Base-by-base conservation (phyloP, 2,329 filamentous ascomycete species). In the Leptoxyphium fumago region DNA sequence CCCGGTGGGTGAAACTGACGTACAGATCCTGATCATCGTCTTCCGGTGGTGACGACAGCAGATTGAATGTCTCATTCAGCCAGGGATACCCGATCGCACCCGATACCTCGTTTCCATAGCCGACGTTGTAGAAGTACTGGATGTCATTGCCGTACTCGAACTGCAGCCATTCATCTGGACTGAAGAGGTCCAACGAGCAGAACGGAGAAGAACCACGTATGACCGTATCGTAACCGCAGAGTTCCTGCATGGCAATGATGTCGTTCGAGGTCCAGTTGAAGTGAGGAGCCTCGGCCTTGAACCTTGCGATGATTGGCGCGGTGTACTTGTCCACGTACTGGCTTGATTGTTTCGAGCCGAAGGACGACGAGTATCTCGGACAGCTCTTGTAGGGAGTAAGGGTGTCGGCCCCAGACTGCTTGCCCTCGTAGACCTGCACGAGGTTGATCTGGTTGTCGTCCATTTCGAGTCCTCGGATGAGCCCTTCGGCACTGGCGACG, bases 161-260 rank as follows among this genome's bases (percentile, higher is more conserved):
- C 50, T 73, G 62, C 28, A 71, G 64, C 44, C 80, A 67, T 57
- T 84, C 80, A 2, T 74, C 64, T 29, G 78, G 65, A 2, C 71
- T 77, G 52, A 81, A 78, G 13, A 80, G 65, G 42, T 65, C 64
- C 0, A 75, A 64, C 43, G 73, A 68, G 55, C 80, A 83, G 65
- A 75, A 82, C 0, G 77, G 74, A 4, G 75, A 80, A 2, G 61
- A 63, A 1, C 79, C 78, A 0, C 68, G 75, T 49, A 83, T 81
- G 52, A 83, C 79, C 2, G 72, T 77, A 53, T 84, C 80, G 46
- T 80, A 84, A 3, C 77, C 80, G 51, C 80, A 84, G n/a, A 82
- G 66, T 51, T 83, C 82, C 0, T 78, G 77, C 41, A 83, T 77
- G 30, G 72, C 78, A 43, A 78, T 74, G 11, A 83, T 67, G 51